These are phyloP conservation scores for Rosa lucieae DNA, from an alignment of 306 rosid genomes.

Conservation along the genomic window DNA sequence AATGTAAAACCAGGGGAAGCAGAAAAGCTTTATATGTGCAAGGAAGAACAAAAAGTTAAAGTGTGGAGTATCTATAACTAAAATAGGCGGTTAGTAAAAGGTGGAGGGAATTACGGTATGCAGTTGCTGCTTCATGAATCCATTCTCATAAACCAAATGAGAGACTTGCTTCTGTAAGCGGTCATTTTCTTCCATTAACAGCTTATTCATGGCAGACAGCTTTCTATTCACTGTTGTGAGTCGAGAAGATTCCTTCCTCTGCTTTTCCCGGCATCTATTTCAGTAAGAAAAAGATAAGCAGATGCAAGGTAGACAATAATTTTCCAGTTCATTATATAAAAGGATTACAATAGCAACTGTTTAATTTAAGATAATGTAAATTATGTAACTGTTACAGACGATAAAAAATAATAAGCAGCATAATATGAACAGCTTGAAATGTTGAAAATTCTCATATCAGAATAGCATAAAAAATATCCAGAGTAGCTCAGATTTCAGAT, in stretches of 20 bases:
- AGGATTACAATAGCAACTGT: not conserved
- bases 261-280: constrained; percentile 92
- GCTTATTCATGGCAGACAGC: constrained; percentile 84
- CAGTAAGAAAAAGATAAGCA: not conserved
- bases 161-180: constrained; percentile 98
- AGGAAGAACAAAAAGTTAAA: not conserved
- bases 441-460: not conserved
- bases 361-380: not conserved
- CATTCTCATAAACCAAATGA: constrained; percentile 87
- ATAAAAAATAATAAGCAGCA: not conserved
- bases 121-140: constrained; percentile 76
- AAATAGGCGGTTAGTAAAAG: not conserved
- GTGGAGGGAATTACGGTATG: constrained; percentile 52
- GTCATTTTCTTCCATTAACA: constrained; percentile 97
- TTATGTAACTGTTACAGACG: not conserved
- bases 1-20: not conserved
- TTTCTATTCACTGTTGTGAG: constrained; percentile 89
- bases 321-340: not conserved
- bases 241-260: constrained; percentile 91
- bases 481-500: not conserved
- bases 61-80: not conserved
- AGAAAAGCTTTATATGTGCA: not conserved
- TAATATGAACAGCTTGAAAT: not conserved
- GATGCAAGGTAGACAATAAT: not conserved
- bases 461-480: not conserved